Evolutionary conservation across 2,329 filamentous ascomycete species (phyloP).

Genomic region (Blastomyces silverae): DNA sequence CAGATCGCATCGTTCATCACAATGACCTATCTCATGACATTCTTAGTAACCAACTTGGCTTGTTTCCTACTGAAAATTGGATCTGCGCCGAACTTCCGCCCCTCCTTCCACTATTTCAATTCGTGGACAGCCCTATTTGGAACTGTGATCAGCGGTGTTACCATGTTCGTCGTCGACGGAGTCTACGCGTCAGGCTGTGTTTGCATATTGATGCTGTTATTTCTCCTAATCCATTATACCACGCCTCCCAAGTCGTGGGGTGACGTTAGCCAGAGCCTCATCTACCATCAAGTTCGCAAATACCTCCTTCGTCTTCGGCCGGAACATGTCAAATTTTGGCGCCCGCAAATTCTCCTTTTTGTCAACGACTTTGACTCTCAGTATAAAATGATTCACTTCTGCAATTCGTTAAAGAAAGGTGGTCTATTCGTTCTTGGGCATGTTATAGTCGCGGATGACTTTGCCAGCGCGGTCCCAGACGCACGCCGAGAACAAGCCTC

Average conservation of each 20-base stretch:
- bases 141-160: conserved; percentile 65
- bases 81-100: conserved; percentile 81
- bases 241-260: conserved; percentile 84
- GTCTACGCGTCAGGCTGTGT: conserved; percentile 72
- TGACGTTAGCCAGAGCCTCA: conserved; percentile 80
- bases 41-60: conserved; percentile 78
- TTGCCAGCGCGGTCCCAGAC: conserved; percentile 69
- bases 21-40: conserved; percentile 90
- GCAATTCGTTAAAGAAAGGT: conserved; percentile 85
- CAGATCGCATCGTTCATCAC: conserved; percentile 84
- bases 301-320: conserved; percentile 75
- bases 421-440: conserved; percentile 78
- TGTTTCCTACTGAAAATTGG: conserved; percentile 82
- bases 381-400: conserved; percentile 80
- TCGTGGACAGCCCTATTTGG: conserved; percentile 74
- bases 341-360: conserved; percentile 77
- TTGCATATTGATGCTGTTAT: conserved; percentile 65
- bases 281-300: conserved; percentile 82
- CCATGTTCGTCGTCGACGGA: conserved; percentile 87
- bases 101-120: conserved; percentile 82
- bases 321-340: conserved; percentile 91
- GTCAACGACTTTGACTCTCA: conserved; percentile 77
- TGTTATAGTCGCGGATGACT: conserved; percentile 80
- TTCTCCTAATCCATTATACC: conserved; percentile 77
- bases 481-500: conserved; percentile 71